Conservation (phyloP, 352 stramenopile genomes). For the Phytophthora pistaciae region DNA sequence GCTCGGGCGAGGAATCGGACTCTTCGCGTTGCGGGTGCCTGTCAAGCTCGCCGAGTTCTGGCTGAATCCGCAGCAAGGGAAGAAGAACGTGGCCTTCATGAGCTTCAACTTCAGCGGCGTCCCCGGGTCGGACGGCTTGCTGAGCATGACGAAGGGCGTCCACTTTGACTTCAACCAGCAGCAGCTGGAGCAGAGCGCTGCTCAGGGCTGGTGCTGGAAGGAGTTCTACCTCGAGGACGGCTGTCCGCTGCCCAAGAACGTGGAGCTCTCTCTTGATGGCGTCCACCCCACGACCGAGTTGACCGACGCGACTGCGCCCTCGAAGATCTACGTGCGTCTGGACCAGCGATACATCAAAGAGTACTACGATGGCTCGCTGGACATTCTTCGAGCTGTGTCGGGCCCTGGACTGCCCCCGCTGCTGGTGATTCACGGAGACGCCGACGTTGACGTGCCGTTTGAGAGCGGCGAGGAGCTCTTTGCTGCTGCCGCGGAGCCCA, state of each 20-base stretch:
- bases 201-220: slow-evolving; percentile 65
- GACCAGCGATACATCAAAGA: slow-evolving; percentile 62
- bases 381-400: slow-evolving; percentile 52
- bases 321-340: slow-evolving; percentile 68
- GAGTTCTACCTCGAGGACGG: slow-evolving; percentile 72
- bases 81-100: slow-evolving; percentile 42
- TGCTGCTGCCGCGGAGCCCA: slow-evolving; percentile 57
- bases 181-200: slow-evolving; percentile 55
- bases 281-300: slow-evolving; percentile 22
- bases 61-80: slow-evolving; percentile 34
- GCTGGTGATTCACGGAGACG: slow-evolving; percentile 76
- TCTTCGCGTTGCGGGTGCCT: no score
- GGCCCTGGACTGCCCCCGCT: slow-evolving; percentile 35
- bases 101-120: slow-evolving; percentile 79
- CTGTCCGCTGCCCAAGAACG: slow-evolving; percentile 46
- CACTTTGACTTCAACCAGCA: slow-evolving; percentile 62
- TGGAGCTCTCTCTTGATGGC: slow-evolving; percentile 56
- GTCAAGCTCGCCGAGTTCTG: slow-evolving; percentile 67
- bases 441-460: slow-evolving; percentile 69
- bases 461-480: slow-evolving; percentile 66
- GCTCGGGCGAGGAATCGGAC: no score
- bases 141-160: slow-evolving; percentile 58
- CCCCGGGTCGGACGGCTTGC: slow-evolving; percentile 71
- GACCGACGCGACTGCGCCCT: slow-evolving; percentile 25
- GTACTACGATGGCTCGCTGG: slow-evolving; percentile 49